Evolutionary conservation across 140 eudicot genomes (phyloP).

Genomic region (Bidens hawaiensis): DNA sequence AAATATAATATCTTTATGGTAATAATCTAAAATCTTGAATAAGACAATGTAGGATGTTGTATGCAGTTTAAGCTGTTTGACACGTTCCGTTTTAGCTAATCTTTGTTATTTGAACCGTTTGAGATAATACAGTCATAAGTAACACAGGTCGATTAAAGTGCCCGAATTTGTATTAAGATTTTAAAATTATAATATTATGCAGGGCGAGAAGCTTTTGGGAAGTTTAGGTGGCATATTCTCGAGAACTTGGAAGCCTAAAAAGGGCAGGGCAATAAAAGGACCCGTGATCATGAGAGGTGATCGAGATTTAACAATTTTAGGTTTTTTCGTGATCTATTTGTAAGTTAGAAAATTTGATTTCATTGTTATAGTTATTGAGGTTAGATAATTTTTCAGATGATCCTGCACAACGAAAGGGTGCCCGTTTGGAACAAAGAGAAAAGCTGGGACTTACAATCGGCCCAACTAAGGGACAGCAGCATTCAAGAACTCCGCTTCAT

Average conservation of each 20-base stretch:
- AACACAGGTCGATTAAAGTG: neutral
- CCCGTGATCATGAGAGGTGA: slow-evolving; percentile 68
- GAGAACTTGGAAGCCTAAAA: slow-evolving; percentile 95
- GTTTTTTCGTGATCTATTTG: slow-evolving; percentile 1
- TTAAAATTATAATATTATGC: slow-evolving; percentile 13
- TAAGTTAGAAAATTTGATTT: neutral
- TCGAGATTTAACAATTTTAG: neutral
- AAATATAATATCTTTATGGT: neutral
- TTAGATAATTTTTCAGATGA: slow-evolving; percentile 49
- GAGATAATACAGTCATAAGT: neutral
- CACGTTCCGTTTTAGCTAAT: neutral
- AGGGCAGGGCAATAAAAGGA: slow-evolving; percentile 57
- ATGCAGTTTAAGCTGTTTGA: neutral
- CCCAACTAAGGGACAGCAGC: slow-evolving; percentile 36
- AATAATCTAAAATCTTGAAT: neutral
- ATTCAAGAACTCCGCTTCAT: slow-evolving; percentile 48
- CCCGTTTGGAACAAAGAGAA: slow-evolving; percentile 87
- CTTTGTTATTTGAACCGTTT: neutral
- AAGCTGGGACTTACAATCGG: slow-evolving; percentile 60
- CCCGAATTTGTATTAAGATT: neutral
- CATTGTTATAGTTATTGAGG: neutral
- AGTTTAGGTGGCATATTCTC: slow-evolving; percentile 87
- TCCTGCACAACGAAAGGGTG: slow-evolving; percentile 59
- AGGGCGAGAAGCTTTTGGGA: slow-evolving; percentile 88
- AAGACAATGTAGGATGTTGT: neutral